Base-by-base conservation (phyloP, 139 green algal species). In the Edaphochlamys debaryana region DNA sequence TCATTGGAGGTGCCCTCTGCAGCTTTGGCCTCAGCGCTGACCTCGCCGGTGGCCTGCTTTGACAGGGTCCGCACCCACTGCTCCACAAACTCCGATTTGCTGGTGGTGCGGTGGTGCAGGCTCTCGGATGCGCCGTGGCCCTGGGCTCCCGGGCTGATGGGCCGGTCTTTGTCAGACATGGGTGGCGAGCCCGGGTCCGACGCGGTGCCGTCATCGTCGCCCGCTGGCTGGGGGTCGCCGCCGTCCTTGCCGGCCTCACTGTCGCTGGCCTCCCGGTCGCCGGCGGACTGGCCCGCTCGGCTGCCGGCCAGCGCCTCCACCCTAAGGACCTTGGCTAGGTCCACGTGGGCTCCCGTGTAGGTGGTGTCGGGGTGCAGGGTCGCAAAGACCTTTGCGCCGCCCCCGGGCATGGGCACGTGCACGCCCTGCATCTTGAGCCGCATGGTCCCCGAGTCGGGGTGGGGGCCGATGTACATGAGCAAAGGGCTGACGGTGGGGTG, bases 361-460 rank as follows among this genome's bases (percentile, higher is more conserved):
- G 67, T 62, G 27, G 79, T 84, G 67, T 84, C 79, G 1, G 79
- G 79, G 50, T 77, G 79, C 50, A 77, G 8, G 17, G 52, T 77
- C 7, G 40, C 50, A 4, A 32, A 22, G n/a, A 84, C 36, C 79
- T 77, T 76, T 23, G 54, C 52, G 11, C 27, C 25, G 50, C 67
- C 79, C 37, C 37, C 52, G 63, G 66, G 62, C 48, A 25, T 64
- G n/a, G 56, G 40, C 34, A 56, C n/a, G 4, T 67, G 64, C 22
- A 74, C 77, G 34, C 77, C 64, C 63, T 84, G 77, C 63, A 84
- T 15, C 30, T 78, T 41, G 0, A 84, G 62, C n/a, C 67, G 67
- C 79, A 77, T 84, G 50, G 79, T 84, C 50, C 79, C 79, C 15
- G n/a, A 36, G 54, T 84, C 79, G 8, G 79, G 79, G 67, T 84